Percentiles rank a stretch among this genome's conserved stretches.
Conservation (phyloP, 108 stramenopile genomes). For the Discostella pseudostelligera region DNA sequence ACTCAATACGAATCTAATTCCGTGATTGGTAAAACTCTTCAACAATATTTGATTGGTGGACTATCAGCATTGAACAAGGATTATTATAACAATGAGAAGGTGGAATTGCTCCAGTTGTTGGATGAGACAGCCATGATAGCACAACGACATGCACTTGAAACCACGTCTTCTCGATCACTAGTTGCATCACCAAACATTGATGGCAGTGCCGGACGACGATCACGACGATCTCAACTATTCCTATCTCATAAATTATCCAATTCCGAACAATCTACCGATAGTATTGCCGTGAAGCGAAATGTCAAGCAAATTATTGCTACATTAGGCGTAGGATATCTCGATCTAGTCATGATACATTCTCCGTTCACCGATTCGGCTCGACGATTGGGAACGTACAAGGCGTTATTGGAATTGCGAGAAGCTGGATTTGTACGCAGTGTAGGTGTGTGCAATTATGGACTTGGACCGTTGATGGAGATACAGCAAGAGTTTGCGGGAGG, state of each 20-base stretch:
- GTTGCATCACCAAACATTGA: slow-evolving; percentile 32
- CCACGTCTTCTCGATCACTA: slow-evolving; percentile 16
- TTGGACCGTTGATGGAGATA: slow-evolving; percentile 61
- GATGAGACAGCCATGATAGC: neutral
- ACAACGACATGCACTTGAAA: slow-evolving; percentile 15
- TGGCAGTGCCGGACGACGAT: slow-evolving; percentile 26
- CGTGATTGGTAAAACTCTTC: slow-evolving; percentile 39
- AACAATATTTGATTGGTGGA: slow-evolving; percentile 43
- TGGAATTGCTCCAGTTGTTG: slow-evolving; percentile 12
- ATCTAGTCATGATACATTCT: slow-evolving; percentile 72
- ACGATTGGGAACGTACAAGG: slow-evolving; percentile 56
- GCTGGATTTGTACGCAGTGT: slow-evolving; percentile 56
- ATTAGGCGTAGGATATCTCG: slow-evolving; percentile 52
- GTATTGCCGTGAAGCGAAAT: slow-evolving; percentile 24
- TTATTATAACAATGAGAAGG: slow-evolving; percentile 33
- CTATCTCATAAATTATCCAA: slow-evolving; percentile 78
- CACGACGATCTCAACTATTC: slow-evolving; percentile 53
- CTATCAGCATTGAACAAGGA: slow-evolving; percentile 5
- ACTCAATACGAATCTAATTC: slow-evolving; percentile 58
- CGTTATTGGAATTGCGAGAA: slow-evolving; percentile 58
- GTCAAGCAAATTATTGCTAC: slow-evolving; percentile 38
- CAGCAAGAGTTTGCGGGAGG: slow-evolving; percentile 16
- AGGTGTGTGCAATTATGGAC: slow-evolving; percentile 78
- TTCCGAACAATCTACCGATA: slow-evolving; percentile 61
- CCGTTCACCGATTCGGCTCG: slow-evolving; percentile 53